Conservation (phyloP, 805 yeast species). For the Isabelozyma pseudorhagii region DNA sequence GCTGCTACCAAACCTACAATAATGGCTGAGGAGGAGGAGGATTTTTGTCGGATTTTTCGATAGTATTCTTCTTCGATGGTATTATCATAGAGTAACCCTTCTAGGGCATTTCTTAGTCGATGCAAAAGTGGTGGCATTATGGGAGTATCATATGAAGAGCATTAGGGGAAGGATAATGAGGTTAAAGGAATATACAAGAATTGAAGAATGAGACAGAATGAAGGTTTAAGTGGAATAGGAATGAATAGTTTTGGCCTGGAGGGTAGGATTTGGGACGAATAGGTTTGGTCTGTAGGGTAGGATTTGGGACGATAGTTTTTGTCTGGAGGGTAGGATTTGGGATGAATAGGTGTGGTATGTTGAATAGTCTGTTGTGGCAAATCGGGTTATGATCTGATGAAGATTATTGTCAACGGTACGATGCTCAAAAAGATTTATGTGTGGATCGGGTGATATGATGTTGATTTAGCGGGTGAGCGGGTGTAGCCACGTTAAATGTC, state of each 20-base stretch:
- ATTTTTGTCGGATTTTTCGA: constrained; percentile 37
- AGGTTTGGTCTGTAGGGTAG: too few relatives aligned
- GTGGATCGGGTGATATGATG: too few relatives aligned
- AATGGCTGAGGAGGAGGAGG: constrained; percentile 62
- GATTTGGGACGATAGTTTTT: too few relatives aligned
- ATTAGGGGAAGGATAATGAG: neutral
- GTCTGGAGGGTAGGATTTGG: too few relatives aligned
- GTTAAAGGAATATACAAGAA: neutral
- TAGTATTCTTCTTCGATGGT: constrained; percentile 35
- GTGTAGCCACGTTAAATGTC: too few relatives aligned
- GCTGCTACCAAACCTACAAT: constrained; percentile 80
- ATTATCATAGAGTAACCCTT: constrained; percentile 29
- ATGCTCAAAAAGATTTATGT: too few relatives aligned
- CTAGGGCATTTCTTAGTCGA: constrained; percentile 9
- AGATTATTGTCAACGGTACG: too few relatives aligned
- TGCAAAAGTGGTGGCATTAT: neutral
- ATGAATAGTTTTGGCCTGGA: neutral
- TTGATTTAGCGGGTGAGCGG: too few relatives aligned
- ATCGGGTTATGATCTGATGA: too few relatives aligned
- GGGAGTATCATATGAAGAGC: neutral
- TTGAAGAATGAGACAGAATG: neutral
- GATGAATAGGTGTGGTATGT: too few relatives aligned
- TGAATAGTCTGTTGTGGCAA: too few relatives aligned
- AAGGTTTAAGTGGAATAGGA: neutral
- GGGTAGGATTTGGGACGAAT: too few relatives aligned